These are phyloP conservation scores for Halteria grandinella DNA, from an alignment of 73 alveolate genomes.

Conservation along the genomic window DNA sequence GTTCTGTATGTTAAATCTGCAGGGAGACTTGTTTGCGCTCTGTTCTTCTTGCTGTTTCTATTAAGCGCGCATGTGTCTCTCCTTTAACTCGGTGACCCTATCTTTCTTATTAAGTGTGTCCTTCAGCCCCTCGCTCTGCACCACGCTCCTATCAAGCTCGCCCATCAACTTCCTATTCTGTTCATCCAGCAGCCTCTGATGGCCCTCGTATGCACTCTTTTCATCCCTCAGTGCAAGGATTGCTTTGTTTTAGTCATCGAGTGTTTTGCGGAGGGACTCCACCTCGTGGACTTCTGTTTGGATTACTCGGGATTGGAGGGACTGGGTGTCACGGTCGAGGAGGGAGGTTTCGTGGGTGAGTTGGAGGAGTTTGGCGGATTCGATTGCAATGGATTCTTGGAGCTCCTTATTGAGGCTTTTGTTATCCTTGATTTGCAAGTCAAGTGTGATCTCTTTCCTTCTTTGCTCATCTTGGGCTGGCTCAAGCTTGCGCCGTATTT, in stretches of 20 bases:
- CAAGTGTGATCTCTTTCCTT: not conserved
- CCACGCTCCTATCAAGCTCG: slow-evolving; percentile 11
- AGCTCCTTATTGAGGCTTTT: not conserved
- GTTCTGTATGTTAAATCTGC: not conserved
- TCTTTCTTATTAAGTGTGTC: slow-evolving; percentile 15
- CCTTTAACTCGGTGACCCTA: slow-evolving; percentile 14
- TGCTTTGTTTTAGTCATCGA: not conserved
- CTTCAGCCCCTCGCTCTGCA: slow-evolving; percentile 9
- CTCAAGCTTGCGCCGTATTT: not conserved
- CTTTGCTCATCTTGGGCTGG: not conserved
- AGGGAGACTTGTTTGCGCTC: too few species aligned
- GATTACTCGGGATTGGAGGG: not conserved
- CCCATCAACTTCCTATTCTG: slow-evolving; percentile 5
- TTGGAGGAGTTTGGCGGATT: not conserved
- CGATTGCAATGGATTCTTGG: not conserved
- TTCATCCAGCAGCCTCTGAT: slow-evolving; percentile 5
- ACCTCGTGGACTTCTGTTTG: not conserved
- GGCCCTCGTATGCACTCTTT: not conserved
- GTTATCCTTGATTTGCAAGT: not conserved
- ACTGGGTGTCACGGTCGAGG: not conserved
- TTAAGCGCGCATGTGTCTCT: too few species aligned
- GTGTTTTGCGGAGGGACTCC: not conserved
- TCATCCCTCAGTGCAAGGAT: slow-evolving; percentile 6
- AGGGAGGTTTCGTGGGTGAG: not conserved
- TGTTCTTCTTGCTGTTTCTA: too few species aligned